Evolutionary conservation across 441 rosid species (phyloP).

Genomic region (Breynia disticha): DNA sequence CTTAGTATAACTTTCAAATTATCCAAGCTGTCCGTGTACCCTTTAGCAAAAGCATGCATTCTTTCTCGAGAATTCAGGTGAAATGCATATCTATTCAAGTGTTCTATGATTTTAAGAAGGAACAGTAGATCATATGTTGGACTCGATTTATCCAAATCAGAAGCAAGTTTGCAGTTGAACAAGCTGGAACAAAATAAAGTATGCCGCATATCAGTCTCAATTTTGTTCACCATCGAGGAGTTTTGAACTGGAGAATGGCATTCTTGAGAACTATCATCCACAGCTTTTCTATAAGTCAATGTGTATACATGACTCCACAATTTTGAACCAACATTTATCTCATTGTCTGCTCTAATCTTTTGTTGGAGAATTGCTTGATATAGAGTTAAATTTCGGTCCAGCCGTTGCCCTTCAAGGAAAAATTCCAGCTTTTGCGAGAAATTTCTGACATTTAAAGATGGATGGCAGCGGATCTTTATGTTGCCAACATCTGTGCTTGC

Average conservation of each 20-base stretch:
- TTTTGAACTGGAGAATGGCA: slow-evolving; percentile 16
- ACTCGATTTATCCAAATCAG: slow-evolving; percentile 44
- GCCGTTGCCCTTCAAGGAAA: slow-evolving; percentile 59
- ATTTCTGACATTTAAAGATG: slow-evolving; percentile 29
- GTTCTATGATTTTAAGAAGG: slow-evolving; percentile 75
- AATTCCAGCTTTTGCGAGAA: slow-evolving; percentile 41
- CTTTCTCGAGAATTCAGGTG: slow-evolving; percentile 61
- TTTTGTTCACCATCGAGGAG: slow-evolving; percentile 21
- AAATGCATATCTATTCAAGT: slow-evolving; percentile 57
- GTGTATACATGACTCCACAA: slow-evolving; percentile 60
- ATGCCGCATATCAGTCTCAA: slow-evolving; percentile 18
- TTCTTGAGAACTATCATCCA: slow-evolving; percentile 20
- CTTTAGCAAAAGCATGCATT: slow-evolving; percentile 59
- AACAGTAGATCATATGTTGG: slow-evolving; percentile 56
- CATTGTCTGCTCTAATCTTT: slow-evolving; percentile 47
- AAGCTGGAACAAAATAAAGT: slow-evolving; percentile 42
- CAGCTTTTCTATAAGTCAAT: slow-evolving; percentile 50
- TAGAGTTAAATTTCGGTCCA: slow-evolving; percentile 48
- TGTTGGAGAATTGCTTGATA: slow-evolving; percentile 85
- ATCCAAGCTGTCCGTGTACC: slow-evolving; percentile 53
- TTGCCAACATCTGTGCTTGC: slow-evolving; percentile 23
- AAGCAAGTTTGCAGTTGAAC: slow-evolving; percentile 45
- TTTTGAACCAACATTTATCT: slow-evolving; percentile 33
- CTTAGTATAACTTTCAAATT: slow-evolving; percentile 41
- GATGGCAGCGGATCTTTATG: slow-evolving; percentile 17